Evolutionary conservation across 2,329 filamentous ascomycete species (phyloP).

Genomic region (Shiraia sp.): DNA sequence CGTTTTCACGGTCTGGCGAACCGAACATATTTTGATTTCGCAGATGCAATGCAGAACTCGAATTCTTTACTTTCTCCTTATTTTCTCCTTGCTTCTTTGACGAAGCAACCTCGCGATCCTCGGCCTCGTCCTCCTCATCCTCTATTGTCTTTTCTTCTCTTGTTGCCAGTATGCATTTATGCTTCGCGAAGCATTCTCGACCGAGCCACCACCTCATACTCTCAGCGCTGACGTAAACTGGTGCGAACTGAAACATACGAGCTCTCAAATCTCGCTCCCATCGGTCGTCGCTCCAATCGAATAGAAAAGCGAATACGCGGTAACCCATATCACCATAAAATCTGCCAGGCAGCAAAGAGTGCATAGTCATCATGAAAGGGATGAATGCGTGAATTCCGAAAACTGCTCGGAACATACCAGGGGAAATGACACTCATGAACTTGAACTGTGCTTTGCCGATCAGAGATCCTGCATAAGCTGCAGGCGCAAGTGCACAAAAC

Average conservation of each 20-base stretch:
- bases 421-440: constrained; percentile 82
- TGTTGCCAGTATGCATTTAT: constrained; percentile 86
- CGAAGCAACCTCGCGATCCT: constrained; percentile 23
- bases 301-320: constrained; percentile 85
- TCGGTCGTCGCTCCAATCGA: constrained; percentile 80
- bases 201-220: constrained; percentile 97
- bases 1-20: constrained; percentile 42
- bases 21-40: constrained; percentile 6
- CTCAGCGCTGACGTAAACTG: constrained; percentile 87
- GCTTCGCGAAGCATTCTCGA: constrained; percentile 78
- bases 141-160: constrained; percentile 69
- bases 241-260: constrained; percentile 89
- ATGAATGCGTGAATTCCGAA: constrained; percentile 96
- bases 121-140: constrained; percentile 52
- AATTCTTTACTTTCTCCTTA: constrained; percentile 4
- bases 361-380: constrained; percentile 88
- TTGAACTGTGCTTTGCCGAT: constrained; percentile 89
- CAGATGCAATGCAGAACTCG: constrained; percentile 1
- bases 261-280: constrained; percentile 82
- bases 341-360: constrained; percentile 64
- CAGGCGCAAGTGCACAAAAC: constrained; percentile 88
- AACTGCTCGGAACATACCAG: constrained; percentile 73
- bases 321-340: constrained; percentile 85
- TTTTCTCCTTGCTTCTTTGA: constrained; percentile 9
- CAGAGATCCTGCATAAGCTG: constrained; percentile 84